Evolutionary conservation across 2,329 filamentous ascomycete genomes (phyloP), one percentile per base, ranked within the genome.

Genomic region (Beauveria pseudobassiana): DNA sequence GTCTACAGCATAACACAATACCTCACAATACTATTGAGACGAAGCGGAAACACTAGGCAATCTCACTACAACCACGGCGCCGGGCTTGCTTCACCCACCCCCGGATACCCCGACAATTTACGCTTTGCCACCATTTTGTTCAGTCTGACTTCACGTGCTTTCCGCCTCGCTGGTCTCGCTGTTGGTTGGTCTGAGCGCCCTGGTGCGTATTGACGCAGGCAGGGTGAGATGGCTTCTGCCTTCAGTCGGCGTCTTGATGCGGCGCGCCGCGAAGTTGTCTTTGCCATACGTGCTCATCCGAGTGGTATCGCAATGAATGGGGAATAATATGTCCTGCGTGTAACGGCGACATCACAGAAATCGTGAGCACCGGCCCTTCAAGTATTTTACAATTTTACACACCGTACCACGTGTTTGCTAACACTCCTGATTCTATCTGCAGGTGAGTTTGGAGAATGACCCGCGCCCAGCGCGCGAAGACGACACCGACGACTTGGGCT

Each of bases 211-310:
- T 78, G 81, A 68, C 77, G 75, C 66, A 75, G 74, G 64, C 77
- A 78, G 74, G 74, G 72, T 65, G 70, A 73, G 63, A 78, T 78
- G 76, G 71, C 60, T 38, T 38, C 12, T 38, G 34, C 22, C 22
- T 24, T 24, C 22, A 24, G 12, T 14, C 34, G 68, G 49, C 80
- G 79, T 68, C 78, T 86, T 62, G 80, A 83, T 70, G 79, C 80
- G 24, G 69, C 73, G 5, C 76, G 76, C 64, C 80, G 85, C 65
- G 90, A 96, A 71, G 84, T 93, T 65, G 87, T 97, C 60, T 96
- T 74, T 99, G 95, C 75, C 91, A 98, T 75, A 77, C 82, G 63
- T 98, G 95, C 76, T 73, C 82, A 58, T 77, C 89, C 65, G 88
- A 96, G 73, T 98, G 92, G 91, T 90, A 88, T 69, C 80, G 85